Evolutionary conservation across 495 filamentous ascomycete genomes (phyloP).

Genomic region (Daldinia bambusicola): DNA sequence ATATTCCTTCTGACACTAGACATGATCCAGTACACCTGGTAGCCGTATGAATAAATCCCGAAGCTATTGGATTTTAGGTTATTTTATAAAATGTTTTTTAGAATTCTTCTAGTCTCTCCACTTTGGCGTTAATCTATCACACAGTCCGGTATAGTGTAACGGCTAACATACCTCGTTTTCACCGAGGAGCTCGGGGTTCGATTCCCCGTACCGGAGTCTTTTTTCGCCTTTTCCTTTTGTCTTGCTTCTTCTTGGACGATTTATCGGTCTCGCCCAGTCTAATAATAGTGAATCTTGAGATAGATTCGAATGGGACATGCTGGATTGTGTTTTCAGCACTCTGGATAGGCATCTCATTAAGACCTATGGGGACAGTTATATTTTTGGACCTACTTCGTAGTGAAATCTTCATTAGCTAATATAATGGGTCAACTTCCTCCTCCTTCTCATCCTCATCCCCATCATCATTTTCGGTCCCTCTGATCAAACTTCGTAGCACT

Average conservation of each 20-base stretch:
- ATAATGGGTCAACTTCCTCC: too few species aligned
- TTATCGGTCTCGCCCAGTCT: neutral
- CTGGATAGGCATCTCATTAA: too few species aligned
- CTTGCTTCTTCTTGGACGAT: neutral
- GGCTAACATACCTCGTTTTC: constrained; percentile 62
- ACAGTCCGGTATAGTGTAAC: constrained; percentile 58
- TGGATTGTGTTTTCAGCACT: too few species aligned
- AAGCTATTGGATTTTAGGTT: neutral
- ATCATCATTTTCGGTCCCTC: neutral
- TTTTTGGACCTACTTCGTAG: too few species aligned
- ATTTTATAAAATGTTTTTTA: neutral
- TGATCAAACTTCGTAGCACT: neutral
- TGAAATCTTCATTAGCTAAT: too few species aligned
- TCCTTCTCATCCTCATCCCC: too few species aligned
- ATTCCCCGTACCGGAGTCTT: constrained; percentile 59
- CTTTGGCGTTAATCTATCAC: neutral
- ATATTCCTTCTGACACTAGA: too few species aligned
- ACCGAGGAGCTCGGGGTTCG: constrained; percentile 62
- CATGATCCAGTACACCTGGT: too few species aligned
- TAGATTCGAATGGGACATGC: too few species aligned
- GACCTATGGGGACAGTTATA: too few species aligned
- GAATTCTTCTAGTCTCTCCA: neutral
- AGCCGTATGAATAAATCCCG: too few species aligned
- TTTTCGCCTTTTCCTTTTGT: neutral
- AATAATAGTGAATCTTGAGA: neutral